Evolutionary conservation across 1,284 basidiomycete genomes (phyloP), one percentile per base, ranked within the genome.

Genomic region (Exobasidium cylindrosporum): DNA sequence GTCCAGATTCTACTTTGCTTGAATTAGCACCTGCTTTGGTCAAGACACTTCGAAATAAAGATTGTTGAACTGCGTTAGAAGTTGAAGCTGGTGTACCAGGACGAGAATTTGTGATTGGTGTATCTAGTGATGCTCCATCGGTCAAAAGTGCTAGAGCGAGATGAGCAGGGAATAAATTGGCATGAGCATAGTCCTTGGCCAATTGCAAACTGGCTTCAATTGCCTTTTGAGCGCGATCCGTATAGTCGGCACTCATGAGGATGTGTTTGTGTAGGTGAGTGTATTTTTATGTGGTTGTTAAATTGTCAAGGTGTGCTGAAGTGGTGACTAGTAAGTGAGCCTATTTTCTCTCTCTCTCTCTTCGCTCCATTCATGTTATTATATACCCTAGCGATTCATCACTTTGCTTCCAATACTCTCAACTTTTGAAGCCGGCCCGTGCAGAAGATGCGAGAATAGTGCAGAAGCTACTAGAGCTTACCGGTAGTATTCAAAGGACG

Each of bases 181-280:
- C 86, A 75, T 92, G 87, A 10, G 88, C 84, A 78, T 91, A 86
- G 79, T 92, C 90, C 77, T 87, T 90, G 32, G 91, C 89, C 47
- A 90, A 84, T 76, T 91, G 89, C 57, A 91, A 80, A 1, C 90
- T 87, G 50, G 85, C 84, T 49, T 84, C 80, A 59, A 92, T 73
- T 26, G 87, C 84, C 68, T 86, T 83, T 73, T 87, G 84, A 6
- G 90, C 85, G 77, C 88, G 89, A 79, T 92, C 89, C 17, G 91
- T 93, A 74, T 91, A 89, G 61, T 92, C 73, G 29, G 45, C n/a
- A 55, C 53, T 40, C 35, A 40, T 40, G 35, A 7, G 35, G 7
- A 40, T 40, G 35, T 40, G 35, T n/a, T n/a, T n/a, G n/a, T 40
- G 35, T 40, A 17, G 35, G 7, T 40, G 35, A 10, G 35, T 40